These are phyloP conservation scores for Xylaria sp. DNA, from an alignment of 2,329 filamentous ascomycete genomes.

Conservation along the genomic window DNA sequence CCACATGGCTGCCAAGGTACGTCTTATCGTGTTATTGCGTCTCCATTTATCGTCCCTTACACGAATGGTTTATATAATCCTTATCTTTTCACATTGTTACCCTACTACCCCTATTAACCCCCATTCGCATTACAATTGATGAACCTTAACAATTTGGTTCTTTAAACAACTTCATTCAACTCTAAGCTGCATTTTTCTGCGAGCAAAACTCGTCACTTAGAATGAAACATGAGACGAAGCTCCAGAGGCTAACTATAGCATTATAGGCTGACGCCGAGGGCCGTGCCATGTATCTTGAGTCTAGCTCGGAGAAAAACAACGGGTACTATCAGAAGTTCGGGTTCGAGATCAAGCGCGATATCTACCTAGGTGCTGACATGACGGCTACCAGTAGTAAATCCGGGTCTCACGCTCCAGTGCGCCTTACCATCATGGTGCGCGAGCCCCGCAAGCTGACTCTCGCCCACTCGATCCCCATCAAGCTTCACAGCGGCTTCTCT, in stretches of 20 bases:
- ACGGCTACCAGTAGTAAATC: slow-evolving; percentile 27
- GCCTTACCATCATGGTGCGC: slow-evolving; percentile 83
- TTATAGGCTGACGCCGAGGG: slow-evolving; percentile 73
- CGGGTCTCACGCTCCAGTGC: slow-evolving; percentile 60
- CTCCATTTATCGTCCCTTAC: not conserved
- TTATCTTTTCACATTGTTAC: slow-evolving; percentile 13
- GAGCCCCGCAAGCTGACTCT: slow-evolving; percentile 65
- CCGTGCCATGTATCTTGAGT: slow-evolving; percentile 80
- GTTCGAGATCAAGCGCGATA: slow-evolving; percentile 72
- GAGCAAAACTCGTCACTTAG: not conserved
- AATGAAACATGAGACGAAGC: not conserved
- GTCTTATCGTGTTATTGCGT: slow-evolving; percentile 41
- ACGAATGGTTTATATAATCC: not conserved
- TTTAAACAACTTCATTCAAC: not conserved
- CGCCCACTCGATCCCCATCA: slow-evolving; percentile 52
- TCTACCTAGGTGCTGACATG: slow-evolving; percentile 61
- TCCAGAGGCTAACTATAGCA: slow-evolving; percentile 8
- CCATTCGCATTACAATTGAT: not conserved
- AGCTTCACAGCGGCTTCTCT: slow-evolving; percentile 47
- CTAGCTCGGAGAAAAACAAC: slow-evolving; percentile 75
- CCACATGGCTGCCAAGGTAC: slow-evolving; percentile 72
- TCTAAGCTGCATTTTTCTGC: not conserved
- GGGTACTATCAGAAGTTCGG: slow-evolving; percentile 80
- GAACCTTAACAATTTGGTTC: not conserved
- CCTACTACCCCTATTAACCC: not conserved